Evolutionary conservation across 768 basidiomycete genomes (phyloP).

Genomic region (Tylopilus rubrobrunneus): DNA sequence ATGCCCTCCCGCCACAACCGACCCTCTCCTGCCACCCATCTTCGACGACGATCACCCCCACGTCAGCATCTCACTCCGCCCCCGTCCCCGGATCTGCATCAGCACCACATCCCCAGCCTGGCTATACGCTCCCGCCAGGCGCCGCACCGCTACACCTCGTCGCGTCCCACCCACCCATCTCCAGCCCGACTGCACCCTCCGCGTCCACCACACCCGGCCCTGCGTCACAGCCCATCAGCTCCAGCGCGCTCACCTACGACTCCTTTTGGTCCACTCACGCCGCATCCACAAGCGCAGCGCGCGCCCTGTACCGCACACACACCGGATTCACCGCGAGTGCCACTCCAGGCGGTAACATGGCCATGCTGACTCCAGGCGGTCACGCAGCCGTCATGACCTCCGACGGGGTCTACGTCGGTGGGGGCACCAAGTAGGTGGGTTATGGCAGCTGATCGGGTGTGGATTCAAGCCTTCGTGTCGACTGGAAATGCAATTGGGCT

Average conservation of each 20-base stretch:
- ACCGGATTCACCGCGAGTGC: conserved; percentile 28
- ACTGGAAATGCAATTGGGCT: neutral
- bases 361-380: conserved; percentile 31
- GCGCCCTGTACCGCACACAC: conserved; percentile 29
- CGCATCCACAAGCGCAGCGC: conserved; percentile 23
- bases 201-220: no score
- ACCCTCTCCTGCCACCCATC: conserved; percentile 1
- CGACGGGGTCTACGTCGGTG: conserved; percentile 31
- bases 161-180: neutral
- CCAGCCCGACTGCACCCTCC: neutral
- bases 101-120: conserved; percentile 5
- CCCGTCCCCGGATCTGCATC: neutral
- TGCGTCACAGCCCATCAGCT: conserved; percentile 6
- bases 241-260: conserved; percentile 49
- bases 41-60: neutral
- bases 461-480: neutral
- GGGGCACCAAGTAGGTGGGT: conserved; percentile 10
- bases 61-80: neutral
- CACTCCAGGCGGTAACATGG: conserved; percentile 23
- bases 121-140: neutral
- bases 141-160: neutral
- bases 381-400: conserved; percentile 31
- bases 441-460: neutral
- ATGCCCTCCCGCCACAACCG: conserved; percentile 10
- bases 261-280: conserved; percentile 61